phyloP scores from a whole-genome alignment of 306 rosid species.

The Cicer judaicum region DNA sequence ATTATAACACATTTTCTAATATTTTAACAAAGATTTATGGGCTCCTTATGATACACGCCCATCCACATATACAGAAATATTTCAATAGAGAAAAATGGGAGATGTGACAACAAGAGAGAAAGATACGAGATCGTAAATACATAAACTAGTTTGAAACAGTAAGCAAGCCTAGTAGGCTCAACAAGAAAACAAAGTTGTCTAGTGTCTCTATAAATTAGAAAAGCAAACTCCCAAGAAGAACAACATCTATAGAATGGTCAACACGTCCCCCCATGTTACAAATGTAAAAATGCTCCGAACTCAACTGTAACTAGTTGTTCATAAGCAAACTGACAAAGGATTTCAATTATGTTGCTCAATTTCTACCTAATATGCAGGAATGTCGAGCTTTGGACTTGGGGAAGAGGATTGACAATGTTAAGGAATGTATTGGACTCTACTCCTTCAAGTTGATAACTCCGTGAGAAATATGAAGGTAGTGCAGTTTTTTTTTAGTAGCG shows the following conservation, averaged over 20 bases:
- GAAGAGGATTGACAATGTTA: not conserved
- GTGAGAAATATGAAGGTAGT: slow-evolving; percentile 8
- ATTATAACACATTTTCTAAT: no score
- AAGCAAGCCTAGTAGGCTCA: slow-evolving; percentile 8
- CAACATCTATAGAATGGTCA: slow-evolving; percentile 5
- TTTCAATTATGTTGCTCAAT: slow-evolving; percentile 13
- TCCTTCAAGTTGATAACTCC: slow-evolving; percentile 1
- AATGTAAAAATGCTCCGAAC: not conserved
- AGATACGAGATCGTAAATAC: slow-evolving; percentile 15
- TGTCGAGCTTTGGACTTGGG: slow-evolving; percentile 1
- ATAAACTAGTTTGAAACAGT: not conserved
- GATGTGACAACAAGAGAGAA: not conserved
- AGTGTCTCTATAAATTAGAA: not conserved
- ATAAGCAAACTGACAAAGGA: slow-evolving; percentile 2
- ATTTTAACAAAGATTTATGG: no score
- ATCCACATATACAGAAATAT: not conserved
- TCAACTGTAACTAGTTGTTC: slow-evolving; percentile 19
- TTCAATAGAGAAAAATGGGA: slow-evolving; percentile 22
- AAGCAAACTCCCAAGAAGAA: not conserved
- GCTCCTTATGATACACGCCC: slow-evolving; percentile 5
- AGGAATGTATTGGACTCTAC: slow-evolving; percentile 12
- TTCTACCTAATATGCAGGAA: slow-evolving; percentile 22
- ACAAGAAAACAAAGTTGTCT: not conserved
- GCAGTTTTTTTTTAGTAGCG: not conserved
- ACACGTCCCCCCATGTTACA: not conserved